Conservation (phyloP, 768 basidiomycete genomes). For the Dacryopinax spathularia region DNA sequence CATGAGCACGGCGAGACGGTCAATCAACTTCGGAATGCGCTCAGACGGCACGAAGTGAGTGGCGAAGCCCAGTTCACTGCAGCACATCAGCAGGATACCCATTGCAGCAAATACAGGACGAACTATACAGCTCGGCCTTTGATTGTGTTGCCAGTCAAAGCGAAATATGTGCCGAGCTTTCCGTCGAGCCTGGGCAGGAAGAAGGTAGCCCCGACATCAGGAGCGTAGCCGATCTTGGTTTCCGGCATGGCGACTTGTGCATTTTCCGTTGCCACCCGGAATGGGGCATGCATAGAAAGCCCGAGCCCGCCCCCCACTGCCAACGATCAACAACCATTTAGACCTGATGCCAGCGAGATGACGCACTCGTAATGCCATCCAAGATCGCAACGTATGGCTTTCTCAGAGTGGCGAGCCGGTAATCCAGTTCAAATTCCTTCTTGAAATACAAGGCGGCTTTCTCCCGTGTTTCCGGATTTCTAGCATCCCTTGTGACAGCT, state of each 20-base stretch:
- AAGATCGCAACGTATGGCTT: constrained; percentile 88
- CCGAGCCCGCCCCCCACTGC: constrained; percentile 95
- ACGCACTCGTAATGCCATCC: constrained; percentile 83
- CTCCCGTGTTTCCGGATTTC: constrained; percentile 34
- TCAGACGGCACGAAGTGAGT: constrained; percentile 82
- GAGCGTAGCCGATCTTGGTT: constrained; percentile 77
- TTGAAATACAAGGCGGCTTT: constrained; percentile 79
- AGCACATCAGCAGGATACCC: neutral
- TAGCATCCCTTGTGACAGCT: constrained; percentile 11
- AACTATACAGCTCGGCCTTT: constrained; percentile 76
- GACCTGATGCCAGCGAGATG: constrained; percentile 8
- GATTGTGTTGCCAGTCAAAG: constrained; percentile 59
- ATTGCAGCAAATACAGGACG: constrained; percentile 23
- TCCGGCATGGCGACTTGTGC: constrained; percentile 94
- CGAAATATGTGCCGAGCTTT: constrained; percentile 84
- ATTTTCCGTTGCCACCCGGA: constrained; percentile 87
- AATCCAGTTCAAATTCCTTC: constrained; percentile 75
- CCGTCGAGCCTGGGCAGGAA: constrained; percentile 86
- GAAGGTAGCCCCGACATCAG: constrained; percentile 86
- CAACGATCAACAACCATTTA: constrained; percentile 4
- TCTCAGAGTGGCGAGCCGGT: constrained; percentile 47
- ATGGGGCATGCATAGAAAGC: constrained; percentile 65
- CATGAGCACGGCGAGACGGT: constrained; percentile 42
- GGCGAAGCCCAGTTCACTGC: constrained; percentile 79
- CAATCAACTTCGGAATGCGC: constrained; percentile 54